Evolutionary conservation across 495 filamentous ascomycete species (phyloP).

Genomic region (Aspergillus leporis): DNA sequence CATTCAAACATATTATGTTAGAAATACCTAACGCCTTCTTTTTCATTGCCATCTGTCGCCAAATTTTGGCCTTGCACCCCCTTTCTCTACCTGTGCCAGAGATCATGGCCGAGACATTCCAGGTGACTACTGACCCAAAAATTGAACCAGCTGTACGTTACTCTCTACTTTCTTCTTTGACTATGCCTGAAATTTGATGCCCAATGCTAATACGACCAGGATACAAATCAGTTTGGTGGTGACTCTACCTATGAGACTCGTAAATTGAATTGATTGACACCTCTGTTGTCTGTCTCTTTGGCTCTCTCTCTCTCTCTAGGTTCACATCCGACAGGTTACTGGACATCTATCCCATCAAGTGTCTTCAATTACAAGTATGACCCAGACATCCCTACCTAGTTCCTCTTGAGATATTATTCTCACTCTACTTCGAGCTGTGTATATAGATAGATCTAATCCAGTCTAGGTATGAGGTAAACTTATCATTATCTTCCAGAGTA

Average conservation of each 20-base stretch:
- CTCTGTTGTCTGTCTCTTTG: not conserved
- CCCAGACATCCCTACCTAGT: no score
- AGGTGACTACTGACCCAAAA: not conserved
- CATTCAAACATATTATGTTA: no score
- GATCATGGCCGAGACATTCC: not conserved
- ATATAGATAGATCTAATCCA: not conserved
- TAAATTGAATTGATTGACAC: not conserved
- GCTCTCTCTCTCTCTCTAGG: not conserved
- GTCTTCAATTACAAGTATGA: slow-evolving; percentile 1
- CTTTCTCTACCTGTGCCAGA: not conserved
- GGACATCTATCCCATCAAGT: not conserved
- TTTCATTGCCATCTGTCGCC: not conserved
- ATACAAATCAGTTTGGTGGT: not conserved
- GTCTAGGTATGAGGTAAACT: not conserved
- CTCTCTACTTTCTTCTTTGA: not conserved
- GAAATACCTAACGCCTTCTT: not conserved
- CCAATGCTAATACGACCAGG: not conserved
- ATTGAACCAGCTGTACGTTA: not conserved
- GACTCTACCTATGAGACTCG: not conserved
- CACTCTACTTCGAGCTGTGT: not conserved
- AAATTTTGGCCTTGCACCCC: not conserved
- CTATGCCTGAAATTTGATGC: not conserved
- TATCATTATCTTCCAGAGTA: not conserved
- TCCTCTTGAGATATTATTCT: not conserved
- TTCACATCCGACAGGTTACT: not conserved